A percentile compares a stretch with the other conserved stretches of the same genome.
These are phyloP conservation scores for Tolypocladium nubicola DNA, from an alignment of 2,329 filamentous ascomycete species.

Conservation along the genomic window DNA sequence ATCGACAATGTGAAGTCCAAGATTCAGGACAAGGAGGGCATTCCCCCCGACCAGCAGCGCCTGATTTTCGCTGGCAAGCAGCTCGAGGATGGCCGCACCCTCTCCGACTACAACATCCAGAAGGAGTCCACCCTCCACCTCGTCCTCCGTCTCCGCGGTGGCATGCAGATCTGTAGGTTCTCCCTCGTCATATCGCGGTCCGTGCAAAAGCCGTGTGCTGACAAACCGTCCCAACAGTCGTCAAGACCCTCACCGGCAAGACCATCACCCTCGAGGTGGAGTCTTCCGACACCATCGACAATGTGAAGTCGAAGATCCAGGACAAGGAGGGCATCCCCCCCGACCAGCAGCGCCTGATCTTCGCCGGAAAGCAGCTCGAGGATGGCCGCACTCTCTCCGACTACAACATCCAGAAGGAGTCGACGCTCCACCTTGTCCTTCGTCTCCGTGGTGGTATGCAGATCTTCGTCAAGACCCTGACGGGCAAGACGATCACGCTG, in stretches of 20 bases:
- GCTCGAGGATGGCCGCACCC: slow-evolving; percentile 71
- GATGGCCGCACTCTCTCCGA: slow-evolving; percentile 58
- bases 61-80: slow-evolving; percentile 96
- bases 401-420: slow-evolving; percentile 52
- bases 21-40: slow-evolving; percentile 98
- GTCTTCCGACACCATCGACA: slow-evolving; percentile 85
- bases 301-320: slow-evolving; percentile 96
- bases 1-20: slow-evolving; percentile 98
- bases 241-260: slow-evolving; percentile 85
- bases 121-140: slow-evolving; percentile 62
- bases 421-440: slow-evolving; percentile 66
- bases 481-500: slow-evolving; percentile 88
- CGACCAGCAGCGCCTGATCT: slow-evolving; percentile 92
- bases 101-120: slow-evolving; percentile 47
- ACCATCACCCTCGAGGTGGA: slow-evolving; percentile 89
- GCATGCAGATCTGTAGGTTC: slow-evolving; percentile 54
- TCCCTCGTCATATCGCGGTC: neutral
- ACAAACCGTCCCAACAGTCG: slow-evolving; percentile 29
- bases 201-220: neutral
- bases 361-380: slow-evolving; percentile 93
- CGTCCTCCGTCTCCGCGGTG: slow-evolving; percentile 59
- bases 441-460: slow-evolving; percentile 59
- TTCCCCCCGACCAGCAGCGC: slow-evolving; percentile 91
- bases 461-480: slow-evolving; percentile 76
- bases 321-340: slow-evolving; percentile 97